phyloP scores from a whole-genome alignment of 1,139 yeast genomes.

The Debaryomyces nepalensis region DNA sequence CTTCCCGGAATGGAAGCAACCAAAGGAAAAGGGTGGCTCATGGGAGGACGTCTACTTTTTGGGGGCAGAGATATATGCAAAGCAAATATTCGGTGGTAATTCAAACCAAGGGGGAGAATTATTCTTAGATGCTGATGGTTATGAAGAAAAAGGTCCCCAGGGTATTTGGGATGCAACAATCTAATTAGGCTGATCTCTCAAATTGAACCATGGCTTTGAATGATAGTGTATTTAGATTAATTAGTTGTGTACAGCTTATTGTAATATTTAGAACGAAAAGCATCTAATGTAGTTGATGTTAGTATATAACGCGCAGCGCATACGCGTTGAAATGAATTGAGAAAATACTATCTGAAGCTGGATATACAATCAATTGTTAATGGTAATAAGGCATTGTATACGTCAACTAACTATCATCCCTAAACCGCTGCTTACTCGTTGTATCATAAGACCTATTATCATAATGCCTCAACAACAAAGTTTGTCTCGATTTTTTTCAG shows the following conservation, averaged over 20 bases:
- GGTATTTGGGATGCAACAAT: slow-evolving; percentile 57
- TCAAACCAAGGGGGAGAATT: slow-evolving; percentile 64
- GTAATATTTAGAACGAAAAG: neutral
- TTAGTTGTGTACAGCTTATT: slow-evolving; percentile 3
- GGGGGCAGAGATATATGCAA: slow-evolving; percentile 88
- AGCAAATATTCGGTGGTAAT: slow-evolving; percentile 74
- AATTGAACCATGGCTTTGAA: too few species aligned
- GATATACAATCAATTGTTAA: slow-evolving; percentile 1
- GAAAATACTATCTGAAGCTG: too few species aligned
- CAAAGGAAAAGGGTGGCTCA: slow-evolving; percentile 58
- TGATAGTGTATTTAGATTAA: neutral
- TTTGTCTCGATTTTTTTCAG: slow-evolving; percentile 40
- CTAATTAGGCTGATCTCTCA: slow-evolving; percentile 19
- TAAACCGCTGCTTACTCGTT: too few species aligned
- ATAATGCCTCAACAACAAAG: slow-evolving; percentile 45
- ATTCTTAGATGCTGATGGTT: slow-evolving; percentile 72
- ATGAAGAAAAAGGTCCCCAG: slow-evolving; percentile 81
- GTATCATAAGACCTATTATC: slow-evolving; percentile 1
- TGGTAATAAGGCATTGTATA: slow-evolving; percentile 6
- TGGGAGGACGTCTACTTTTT: slow-evolving; percentile 75
- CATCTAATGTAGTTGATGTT: neutral
- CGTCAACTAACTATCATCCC: slow-evolving; percentile 3
- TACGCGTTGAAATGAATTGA: slow-evolving; percentile 2
- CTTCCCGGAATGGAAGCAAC: slow-evolving; percentile 93
- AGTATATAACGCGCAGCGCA: neutral